phyloP scores from a whole-genome alignment of 2,329 filamentous ascomycete species.

The Penicillium sp. region DNA sequence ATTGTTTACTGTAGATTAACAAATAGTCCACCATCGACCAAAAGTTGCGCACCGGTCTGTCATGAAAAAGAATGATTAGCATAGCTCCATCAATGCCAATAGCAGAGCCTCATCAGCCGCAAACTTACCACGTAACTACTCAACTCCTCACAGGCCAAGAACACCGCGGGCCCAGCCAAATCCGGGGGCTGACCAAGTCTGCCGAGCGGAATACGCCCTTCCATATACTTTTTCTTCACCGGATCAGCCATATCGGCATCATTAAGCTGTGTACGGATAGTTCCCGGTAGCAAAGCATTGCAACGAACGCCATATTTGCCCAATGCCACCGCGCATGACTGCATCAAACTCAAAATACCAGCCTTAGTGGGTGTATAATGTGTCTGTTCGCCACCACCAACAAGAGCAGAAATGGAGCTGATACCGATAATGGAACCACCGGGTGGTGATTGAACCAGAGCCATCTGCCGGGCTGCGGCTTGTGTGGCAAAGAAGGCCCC shows the following conservation, averaged over 20 bases:
- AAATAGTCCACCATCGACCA: slow-evolving; percentile 87
- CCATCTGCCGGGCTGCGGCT: slow-evolving; percentile 82
- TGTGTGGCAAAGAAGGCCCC: slow-evolving; percentile 88
- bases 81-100: background rate
- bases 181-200: slow-evolving; percentile 71
- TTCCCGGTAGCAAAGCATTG: slow-evolving; percentile 81
- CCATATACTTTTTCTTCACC: slow-evolving; percentile 73
- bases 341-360: slow-evolving; percentile 77
- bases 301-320: slow-evolving; percentile 75
- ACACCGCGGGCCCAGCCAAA: slow-evolving; percentile 80
- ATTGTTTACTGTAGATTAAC: slow-evolving; percentile 72
- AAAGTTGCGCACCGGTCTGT: slow-evolving; percentile 72
- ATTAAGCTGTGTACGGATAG: slow-evolving; percentile 80
- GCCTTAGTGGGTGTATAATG: slow-evolving; percentile 92
- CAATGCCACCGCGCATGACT: slow-evolving; percentile 76
- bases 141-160: slow-evolving; percentile 75
- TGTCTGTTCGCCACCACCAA: slow-evolving; percentile 72
- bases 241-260: slow-evolving; percentile 76
- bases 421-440: slow-evolving; percentile 72
- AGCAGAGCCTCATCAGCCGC: background rate
- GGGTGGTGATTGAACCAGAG: slow-evolving; percentile 64
- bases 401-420: slow-evolving; percentile 42
- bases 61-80: background rate
- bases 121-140: slow-evolving; percentile 68
- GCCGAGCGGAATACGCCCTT: slow-evolving; percentile 75